Evolutionary conservation across 2,329 filamentous ascomycete species (phyloP), one percentile per base, ranked within the genome.

Genomic region (Nigrospora sphaerica): DNA sequence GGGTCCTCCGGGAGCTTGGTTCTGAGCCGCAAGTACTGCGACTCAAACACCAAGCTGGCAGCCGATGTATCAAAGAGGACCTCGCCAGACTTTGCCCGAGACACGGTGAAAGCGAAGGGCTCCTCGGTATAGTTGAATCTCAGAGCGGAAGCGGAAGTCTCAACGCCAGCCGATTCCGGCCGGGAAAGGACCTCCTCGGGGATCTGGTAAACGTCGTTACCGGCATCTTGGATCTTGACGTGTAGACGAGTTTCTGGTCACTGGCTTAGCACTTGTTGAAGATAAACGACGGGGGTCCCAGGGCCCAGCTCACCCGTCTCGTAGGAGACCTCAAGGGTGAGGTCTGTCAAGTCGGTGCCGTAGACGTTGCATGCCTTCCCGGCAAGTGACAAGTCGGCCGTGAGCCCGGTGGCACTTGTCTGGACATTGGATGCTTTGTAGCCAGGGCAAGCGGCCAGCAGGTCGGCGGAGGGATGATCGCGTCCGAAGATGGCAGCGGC

Each of bases 1-100:
- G 86, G 85, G 45, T 81, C 70, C 1, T 77, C 63, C 0, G 88
- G 86, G 12, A 93, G 71, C 49, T 72, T 77, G 2, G 87, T 91
- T 38, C 85, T 77, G 48, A 92, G 71, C 17, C 83, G 79, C 19
- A 93, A 65, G 57, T 89, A 93, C 62, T 93, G 87, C 12, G 80
- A 80, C 65, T 93, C 83, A 55, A 90, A 93, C 38, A 93, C 71
- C 12, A 93, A 67, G 10, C 73, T 70, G 4, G 78, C 76, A 1
- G 75, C 82, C 1, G 80, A 80, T 0, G 85, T 87, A 56, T 91
- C 83, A 60, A 89, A 88, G 11, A 89, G 64, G 4, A 78, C 70
- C 51, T 83, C 60, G 3, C 64, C 63, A 3, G 62, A 65, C 23
- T 58, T 58, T 10, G 58, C 54, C 18, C 68, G 64, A 12, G 62